These are phyloP conservation scores for Cytauxzoon felis DNA, from an alignment of 169 alveolate species.

Conservation along the genomic window DNA sequence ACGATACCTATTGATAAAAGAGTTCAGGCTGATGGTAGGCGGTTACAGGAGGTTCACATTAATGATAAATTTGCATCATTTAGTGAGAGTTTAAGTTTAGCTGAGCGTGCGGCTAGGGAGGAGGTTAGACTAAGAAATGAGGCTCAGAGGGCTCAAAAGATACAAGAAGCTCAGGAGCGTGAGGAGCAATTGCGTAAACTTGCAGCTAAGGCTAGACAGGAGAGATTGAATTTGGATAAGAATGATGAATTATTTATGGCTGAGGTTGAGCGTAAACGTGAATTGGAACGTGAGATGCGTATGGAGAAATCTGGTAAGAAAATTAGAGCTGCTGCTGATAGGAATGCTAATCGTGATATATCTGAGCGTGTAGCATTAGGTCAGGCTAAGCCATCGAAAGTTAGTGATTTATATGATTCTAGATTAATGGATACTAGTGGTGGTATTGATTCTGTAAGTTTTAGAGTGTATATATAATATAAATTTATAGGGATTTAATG, in stretches of 20 bases:
- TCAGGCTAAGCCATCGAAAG: constrained; percentile 82
- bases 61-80: constrained; percentile 92
- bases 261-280: constrained; percentile 76
- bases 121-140: constrained; percentile 93
- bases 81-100: constrained; percentile 89
- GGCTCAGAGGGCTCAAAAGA: constrained; percentile 81
- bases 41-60: constrained; percentile 84
- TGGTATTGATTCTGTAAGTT: constrained; percentile 81
- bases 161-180: constrained; percentile 84
- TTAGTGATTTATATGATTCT: constrained; percentile 78
- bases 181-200: constrained; percentile 86
- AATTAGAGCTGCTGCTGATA: constrained; percentile 69
- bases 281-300: constrained; percentile 79
- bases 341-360: constrained; percentile 88
- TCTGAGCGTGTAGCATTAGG: constrained; percentile 91
- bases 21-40: constrained; percentile 95
- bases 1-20: constrained; percentile 96
- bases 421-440: constrained; percentile 82
- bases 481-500: constrained; percentile 70
- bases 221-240: constrained; percentile 58
- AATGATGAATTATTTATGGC: constrained; percentile 33
- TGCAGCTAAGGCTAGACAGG: constrained; percentile 88
- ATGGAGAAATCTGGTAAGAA: constrained; percentile 81
- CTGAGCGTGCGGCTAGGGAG: constrained; percentile 94
- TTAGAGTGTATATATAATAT: background rate